A percentile compares a stretch with the other conserved stretches of the same genome.
phyloP scores from a whole-genome alignment of 2,329 filamentous ascomycete species.

The Fusarium verticillioides region DNA sequence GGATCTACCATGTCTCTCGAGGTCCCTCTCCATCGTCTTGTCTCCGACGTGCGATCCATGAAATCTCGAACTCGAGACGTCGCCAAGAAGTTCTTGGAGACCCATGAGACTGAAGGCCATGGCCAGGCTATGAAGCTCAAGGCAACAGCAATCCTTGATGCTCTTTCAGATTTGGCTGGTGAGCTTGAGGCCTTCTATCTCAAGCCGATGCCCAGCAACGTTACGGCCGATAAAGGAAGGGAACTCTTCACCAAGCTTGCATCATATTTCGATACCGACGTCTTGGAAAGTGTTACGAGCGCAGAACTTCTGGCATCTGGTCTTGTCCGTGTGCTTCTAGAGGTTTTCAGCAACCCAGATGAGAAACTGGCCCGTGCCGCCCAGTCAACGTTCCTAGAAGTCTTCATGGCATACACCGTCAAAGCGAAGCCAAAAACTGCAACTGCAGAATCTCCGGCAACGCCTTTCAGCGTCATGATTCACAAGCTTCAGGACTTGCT shows the following conservation, averaged over 20 bases:
- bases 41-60: constrained; percentile 65
- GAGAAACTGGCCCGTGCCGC: constrained; percentile 72
- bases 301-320: constrained; percentile 92
- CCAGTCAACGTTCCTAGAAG: constrained; percentile 85
- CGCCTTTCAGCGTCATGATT: constrained; percentile 89
- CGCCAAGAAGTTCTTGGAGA: constrained; percentile 85
- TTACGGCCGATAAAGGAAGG: constrained; percentile 63
- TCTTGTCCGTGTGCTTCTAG: constrained; percentile 84
- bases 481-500: constrained; percentile 96
- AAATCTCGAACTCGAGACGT: constrained; percentile 75
- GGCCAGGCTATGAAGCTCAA: constrained; percentile 81
- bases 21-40: constrained; percentile 60
- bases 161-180: constrained; percentile 75
- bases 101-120: constrained; percentile 80
- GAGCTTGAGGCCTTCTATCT: constrained; percentile 80
- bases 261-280: constrained; percentile 86
- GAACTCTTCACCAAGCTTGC: constrained; percentile 80
- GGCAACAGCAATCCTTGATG: constrained; percentile 78
- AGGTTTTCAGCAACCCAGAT: constrained; percentile 80
- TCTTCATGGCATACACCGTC: constrained; percentile 85
- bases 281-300: constrained; percentile 93
- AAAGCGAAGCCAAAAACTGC: constrained; percentile 73
- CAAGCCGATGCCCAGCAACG: constrained; percentile 59
- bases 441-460: constrained; percentile 75
- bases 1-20: constrained; percentile 74